Base-by-base conservation (phyloP, 306 rosid genomes). In the Cicer pinnatifidum region DNA sequence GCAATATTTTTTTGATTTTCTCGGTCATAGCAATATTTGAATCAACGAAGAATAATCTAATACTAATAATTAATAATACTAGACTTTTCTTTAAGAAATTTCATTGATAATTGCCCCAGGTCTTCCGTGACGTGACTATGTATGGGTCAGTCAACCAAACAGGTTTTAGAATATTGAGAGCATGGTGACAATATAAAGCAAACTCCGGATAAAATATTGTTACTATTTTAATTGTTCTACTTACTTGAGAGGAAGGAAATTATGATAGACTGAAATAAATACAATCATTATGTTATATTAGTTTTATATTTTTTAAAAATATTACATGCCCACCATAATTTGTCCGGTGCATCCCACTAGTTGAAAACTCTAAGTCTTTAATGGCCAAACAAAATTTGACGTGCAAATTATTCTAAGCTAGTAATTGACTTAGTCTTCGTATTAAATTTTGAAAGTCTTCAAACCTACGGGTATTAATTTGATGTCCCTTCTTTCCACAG, bases 361-460 rank as follows among this genome's bases (percentile, higher is more conserved):
- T 28, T 3, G 35, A 28, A 0, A 3, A 28, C 35, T 3, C 5
- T 28, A 3, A 28, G 33, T 2, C 33, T 28, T 4, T 28, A 45
- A 43, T 8, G 37, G 10, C 53, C 23, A 8, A 37, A 47, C 12
- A 28, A 33, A 73, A 11, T 16, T 48, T 40, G 28, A 69, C 13
- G 4, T 40, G 45, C 12, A 72, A 44, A 44, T 5, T 16, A 28
- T 58, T 67, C 40, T 23, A 38, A 11, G 6, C 41, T 41, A 8
- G 57, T 6, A 67, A 0, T 69, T 46, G 62, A 58, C 76, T 1
- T 23, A 28, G 80, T 59, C 80, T 58, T 20, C 7, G 19, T 8
- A 47, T 59, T 39, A 54, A 15, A 10, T 57, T 57, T 57, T 57
- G 1, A 5, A 67, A 73, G 80, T 67, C 50, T 11, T 58, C 71